These are phyloP conservation scores for Tulasnella sp. DNA, from an alignment of 768 basidiomycete genomes.

Conservation along the genomic window DNA sequence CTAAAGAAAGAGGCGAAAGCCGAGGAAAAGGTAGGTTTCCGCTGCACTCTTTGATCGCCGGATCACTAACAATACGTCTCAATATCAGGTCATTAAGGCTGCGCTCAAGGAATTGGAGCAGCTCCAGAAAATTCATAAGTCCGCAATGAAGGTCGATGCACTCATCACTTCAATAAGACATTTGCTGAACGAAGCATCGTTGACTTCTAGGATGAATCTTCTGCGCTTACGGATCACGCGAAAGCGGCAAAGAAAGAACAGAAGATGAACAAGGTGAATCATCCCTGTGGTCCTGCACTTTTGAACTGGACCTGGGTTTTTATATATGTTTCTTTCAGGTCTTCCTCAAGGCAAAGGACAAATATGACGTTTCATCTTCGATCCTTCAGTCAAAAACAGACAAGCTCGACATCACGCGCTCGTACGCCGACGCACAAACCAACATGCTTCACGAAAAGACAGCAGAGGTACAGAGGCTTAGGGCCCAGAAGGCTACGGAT, in stretches of 20 bases:
- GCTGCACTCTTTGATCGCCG: background rate
- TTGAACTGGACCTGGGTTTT: background rate
- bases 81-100: constrained; percentile 28
- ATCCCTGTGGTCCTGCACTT: background rate
- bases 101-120: constrained; percentile 52
- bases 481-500: constrained; percentile 52
- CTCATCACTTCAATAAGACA: background rate
- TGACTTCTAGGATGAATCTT: constrained; percentile 39
- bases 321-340: constrained; percentile 33
- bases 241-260: constrained; percentile 45
- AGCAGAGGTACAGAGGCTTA: constrained; percentile 56
- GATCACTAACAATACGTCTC: background rate
- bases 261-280: constrained; percentile 28
- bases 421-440: constrained; percentile 45
- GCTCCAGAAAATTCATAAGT: constrained; percentile 58
- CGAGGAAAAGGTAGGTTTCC: constrained; percentile 39
- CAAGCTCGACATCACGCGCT: constrained; percentile 37
- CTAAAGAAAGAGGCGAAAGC: constrained; percentile 55
- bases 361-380: constrained; percentile 40
- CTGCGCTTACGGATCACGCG: constrained; percentile 39
- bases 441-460: constrained; percentile 54
- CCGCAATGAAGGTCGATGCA: constrained; percentile 41
- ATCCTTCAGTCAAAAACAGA: constrained; percentile 37
- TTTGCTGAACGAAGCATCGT: background rate
- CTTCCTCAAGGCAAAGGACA: constrained; percentile 48